A percentile compares a stretch with the other conserved stretches of the same genome.
phyloP scores from a whole-genome alignment of 768 basidiomycete genomes.

The Amanita inopinata region DNA sequence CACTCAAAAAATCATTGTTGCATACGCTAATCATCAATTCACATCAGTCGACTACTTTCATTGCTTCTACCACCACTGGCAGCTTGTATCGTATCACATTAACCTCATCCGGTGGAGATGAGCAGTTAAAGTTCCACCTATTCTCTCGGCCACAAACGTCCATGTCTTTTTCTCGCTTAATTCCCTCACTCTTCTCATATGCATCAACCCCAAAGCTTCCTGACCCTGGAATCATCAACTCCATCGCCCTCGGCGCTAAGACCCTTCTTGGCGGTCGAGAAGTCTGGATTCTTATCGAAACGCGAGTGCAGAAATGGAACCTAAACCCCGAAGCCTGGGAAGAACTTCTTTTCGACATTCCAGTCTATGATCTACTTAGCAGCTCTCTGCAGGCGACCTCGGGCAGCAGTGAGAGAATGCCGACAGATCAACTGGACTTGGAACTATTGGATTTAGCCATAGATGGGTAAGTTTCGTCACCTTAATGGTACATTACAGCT shows the following conservation, averaged over 20 bases:
- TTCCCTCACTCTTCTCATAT: conserved; percentile 35
- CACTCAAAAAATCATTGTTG: conserved; percentile 7
- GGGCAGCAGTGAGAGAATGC: conserved; percentile 28
- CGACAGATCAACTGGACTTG: conserved; percentile 37
- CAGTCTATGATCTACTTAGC: conserved; percentile 40
- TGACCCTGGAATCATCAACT: conserved; percentile 52
- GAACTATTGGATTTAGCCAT: conserved; percentile 66
- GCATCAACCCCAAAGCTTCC: conserved; percentile 30
- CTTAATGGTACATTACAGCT: conserved; percentile 5
- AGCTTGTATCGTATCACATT: conserved; percentile 54
- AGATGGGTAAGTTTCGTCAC: conserved; percentile 34
- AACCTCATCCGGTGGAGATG: conserved; percentile 59
- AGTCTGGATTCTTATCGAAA: conserved; percentile 62
- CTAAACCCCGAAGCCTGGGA: conserved; percentile 64
- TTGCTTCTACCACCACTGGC: conserved; percentile 61
- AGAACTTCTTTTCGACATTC: conserved; percentile 46
- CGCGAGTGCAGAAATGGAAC: conserved; percentile 62
- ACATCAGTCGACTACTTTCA: conserved; percentile 51
- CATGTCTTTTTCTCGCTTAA: conserved; percentile 29
- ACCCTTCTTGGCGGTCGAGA: conserved; percentile 37
- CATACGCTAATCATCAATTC: conserved; percentile 1
- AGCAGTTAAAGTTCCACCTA: conserved; percentile 45
- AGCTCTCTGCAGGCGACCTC: conserved; percentile 37
- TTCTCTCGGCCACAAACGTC: conserved; percentile 50
- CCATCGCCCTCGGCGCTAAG: conserved; percentile 42